phyloP scores from a whole-genome alignment of 2,329 filamentous ascomycete species.

The Conoideocrella luteorostrata region DNA sequence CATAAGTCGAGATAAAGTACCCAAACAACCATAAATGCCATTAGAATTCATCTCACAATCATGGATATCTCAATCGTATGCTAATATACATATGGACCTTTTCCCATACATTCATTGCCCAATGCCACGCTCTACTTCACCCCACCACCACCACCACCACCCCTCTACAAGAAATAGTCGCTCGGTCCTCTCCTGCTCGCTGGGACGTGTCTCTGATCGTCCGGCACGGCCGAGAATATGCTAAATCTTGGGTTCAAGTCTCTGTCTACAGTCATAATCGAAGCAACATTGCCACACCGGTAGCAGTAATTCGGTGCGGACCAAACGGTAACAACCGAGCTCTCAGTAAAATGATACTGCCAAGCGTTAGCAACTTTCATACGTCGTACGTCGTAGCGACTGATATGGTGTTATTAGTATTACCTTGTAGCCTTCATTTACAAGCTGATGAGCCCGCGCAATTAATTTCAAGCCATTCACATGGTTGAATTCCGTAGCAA shows the following conservation, averaged over 20 bases:
- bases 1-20: background rate
- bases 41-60: constrained; percentile 24
- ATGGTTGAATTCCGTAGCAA: constrained; percentile 94
- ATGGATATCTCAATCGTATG: constrained; percentile 36
- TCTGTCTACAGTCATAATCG: constrained; percentile 86
- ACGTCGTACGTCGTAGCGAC: background rate
- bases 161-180: constrained; percentile 60
- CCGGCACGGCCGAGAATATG: constrained; percentile 85
- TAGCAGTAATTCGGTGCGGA: constrained; percentile 96
- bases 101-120: too few relatives aligned
- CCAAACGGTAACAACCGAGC: constrained; percentile 97
- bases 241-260: constrained; percentile 86
- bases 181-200: constrained; percentile 60
- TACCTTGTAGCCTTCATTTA: constrained; percentile 97
- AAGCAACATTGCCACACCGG: constrained; percentile 91
- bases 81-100: constrained; percentile 34
- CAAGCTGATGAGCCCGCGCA: constrained; percentile 92
- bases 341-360: constrained; percentile 87
- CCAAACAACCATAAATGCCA: constrained; percentile 10
- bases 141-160: constrained; percentile 18
- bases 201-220: constrained; percentile 74
- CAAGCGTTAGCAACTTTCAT: background rate
- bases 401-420: too few relatives aligned
- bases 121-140: too few relatives aligned
- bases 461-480: constrained; percentile 96